A percentile compares a stretch with the other conserved stretches of the same genome.
Evolutionary conservation across 306 rosid genomes (phyloP).

Genomic region (Boehmeria nivea): DNA sequence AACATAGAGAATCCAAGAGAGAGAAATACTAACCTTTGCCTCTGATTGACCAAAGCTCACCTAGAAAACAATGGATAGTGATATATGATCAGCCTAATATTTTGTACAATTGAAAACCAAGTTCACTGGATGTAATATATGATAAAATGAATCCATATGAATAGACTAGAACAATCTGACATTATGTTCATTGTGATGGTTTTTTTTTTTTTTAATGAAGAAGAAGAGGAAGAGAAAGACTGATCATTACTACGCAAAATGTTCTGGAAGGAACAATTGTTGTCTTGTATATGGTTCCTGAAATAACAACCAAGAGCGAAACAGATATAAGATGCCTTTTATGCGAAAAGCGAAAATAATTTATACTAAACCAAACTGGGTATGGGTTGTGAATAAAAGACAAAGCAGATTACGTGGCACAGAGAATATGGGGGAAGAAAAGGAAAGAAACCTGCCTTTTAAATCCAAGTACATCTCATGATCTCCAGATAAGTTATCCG

Average conservation of each 20-base stretch:
- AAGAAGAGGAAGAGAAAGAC: constrained; percentile 18
- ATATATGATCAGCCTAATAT: constrained; percentile 21
- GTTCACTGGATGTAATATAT: constrained; percentile 13
- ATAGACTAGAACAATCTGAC: constrained; percentile 7
- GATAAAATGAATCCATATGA: constrained; percentile 4
- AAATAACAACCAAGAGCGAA: constrained; percentile 29
- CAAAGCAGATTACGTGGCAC: no score
- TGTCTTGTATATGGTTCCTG: constrained; percentile 93
- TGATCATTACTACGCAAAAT: constrained; percentile 66
- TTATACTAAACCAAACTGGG: no score
- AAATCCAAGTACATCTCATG: constrained; percentile 73
- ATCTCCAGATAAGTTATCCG: constrained; percentile 54
- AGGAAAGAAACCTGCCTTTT: constrained; percentile 46
- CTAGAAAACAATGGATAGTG: constrained; percentile 42
- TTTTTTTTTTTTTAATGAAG: background rate
- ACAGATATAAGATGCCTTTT: constrained; percentile 2
- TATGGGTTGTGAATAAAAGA: no score
- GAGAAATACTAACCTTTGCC: constrained; percentile 66
- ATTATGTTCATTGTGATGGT: constrained; percentile 24
- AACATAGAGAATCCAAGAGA: background rate
- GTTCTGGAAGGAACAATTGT: constrained; percentile 88
- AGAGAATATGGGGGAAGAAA: no score
- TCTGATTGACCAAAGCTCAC: constrained; percentile 93
- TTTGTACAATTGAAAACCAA: background rate
- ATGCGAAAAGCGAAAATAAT: no score